These are phyloP conservation scores for Colletotrichum siamense DNA, from an alignment of 2,329 filamentous ascomycete species.

Conservation along the genomic window DNA sequence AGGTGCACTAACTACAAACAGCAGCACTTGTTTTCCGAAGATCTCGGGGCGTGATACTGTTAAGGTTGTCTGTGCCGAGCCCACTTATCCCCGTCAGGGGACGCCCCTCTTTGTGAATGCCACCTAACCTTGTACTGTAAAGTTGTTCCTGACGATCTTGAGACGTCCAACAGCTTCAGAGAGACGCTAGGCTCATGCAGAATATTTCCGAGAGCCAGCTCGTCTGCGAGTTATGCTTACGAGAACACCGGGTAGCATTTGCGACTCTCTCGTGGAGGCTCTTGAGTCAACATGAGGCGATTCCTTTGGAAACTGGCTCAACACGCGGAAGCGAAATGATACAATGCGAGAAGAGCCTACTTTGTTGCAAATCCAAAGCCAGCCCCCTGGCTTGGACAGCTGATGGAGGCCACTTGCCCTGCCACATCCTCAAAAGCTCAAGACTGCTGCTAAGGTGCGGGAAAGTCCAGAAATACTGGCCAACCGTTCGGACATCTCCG, in stretches of 20 bases:
- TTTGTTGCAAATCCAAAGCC: background rate
- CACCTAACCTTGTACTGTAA: background rate
- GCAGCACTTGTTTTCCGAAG: background rate
- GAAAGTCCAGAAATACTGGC: background rate
- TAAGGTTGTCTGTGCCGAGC: too few relatives aligned
- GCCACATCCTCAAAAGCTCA: background rate
- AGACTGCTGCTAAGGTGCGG: background rate
- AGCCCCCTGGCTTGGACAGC: background rate
- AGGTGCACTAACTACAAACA: background rate
- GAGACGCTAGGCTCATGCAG: background rate
- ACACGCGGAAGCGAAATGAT: background rate
- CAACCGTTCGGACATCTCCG: background rate
- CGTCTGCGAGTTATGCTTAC: background rate
- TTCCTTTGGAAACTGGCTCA: background rate
- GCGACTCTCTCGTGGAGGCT: background rate
- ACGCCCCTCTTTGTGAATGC: background rate
- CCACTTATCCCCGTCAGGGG: background rate
- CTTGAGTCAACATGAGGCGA: background rate
- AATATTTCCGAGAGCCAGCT: background rate
- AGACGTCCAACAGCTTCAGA: background rate
- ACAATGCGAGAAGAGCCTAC: background rate
- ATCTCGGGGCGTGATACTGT: background rate
- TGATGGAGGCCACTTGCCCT: background rate
- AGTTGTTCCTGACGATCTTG: background rate
- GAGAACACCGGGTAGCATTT: background rate